Evolutionary conservation across 176 grass and related monocot genomes (phyloP), one percentile per base, ranked within the genome.

Genomic region (Bromus sterilis): DNA sequence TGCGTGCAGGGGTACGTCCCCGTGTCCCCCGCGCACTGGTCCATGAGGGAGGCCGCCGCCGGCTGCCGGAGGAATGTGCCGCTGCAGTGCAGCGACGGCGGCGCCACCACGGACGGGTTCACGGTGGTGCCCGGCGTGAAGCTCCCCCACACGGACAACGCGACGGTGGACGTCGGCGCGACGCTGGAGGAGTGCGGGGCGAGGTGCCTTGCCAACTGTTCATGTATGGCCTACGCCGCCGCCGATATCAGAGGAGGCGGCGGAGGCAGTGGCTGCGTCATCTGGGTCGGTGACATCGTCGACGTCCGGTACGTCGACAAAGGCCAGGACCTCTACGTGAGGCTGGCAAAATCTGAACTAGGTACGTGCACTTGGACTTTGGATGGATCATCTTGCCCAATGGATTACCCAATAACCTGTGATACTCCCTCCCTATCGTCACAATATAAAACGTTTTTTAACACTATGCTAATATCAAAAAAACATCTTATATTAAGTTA

Each of bases 131-230:
- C 6, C 4, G 82, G 90, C 16, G 87, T 90, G 67, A 95, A 95
- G 85, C 83, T 95, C 28, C 93, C 90, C 0, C 87, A 88, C 66
- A 83, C 80, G 3, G 58, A 90, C 36, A 79, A 83, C 66, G 28
- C 67, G 0, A 46, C 56, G 15, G 65, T 74, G 43, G 89, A 92
- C 80, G 31, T 34, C 9, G 2, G 16, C 56, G 36, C 35, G 0
- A 89, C 86, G 26, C 8, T 91, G 78, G 32, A 89, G 66, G 33
- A 20, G 57, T 89, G 71, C 77, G 77, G 75, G 30, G 82, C 35
- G 30, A 51, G 76, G 70, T 95, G 90, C 41, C 33, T 68, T 4
- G 66, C 56, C n/a, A 82, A 92, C 79, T 95, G 93, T 32, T 95
- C 87, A 0, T 95, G 93, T 31, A 21, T 83, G 23, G 90, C 90